Conservation (phyloP, 352 stramenopile species). For the Phytophthora aleatoria region DNA sequence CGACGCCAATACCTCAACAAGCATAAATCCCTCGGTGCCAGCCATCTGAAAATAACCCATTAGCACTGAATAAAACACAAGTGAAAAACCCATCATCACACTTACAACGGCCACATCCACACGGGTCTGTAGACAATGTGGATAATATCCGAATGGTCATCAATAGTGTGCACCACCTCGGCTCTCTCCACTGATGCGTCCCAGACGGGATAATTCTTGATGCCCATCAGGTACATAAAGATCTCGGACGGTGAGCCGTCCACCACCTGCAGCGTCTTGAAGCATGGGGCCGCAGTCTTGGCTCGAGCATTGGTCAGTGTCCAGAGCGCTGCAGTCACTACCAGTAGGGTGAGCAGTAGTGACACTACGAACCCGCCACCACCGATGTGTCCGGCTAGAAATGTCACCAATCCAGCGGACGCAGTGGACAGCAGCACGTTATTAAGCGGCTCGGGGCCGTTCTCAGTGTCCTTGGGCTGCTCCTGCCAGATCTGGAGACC, state of each 20-base stretch:
- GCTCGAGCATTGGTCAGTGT: conserved; percentile 51
- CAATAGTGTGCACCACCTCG: conserved; percentile 75
- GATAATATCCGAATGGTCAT: conserved; percentile 82
- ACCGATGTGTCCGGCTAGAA: conserved; percentile 69
- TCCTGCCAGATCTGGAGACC: conserved; percentile 77
- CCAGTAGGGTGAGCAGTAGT: conserved; percentile 52
- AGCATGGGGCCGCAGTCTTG: conserved; percentile 55
- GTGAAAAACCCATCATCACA: conserved; percentile 5
- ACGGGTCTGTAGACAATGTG: conserved; percentile 74
- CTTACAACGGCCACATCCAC: conserved; percentile 83
- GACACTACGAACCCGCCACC: conserved; percentile 58
- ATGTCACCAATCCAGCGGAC: conserved; percentile 60
- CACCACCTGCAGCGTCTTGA: conserved; percentile 73
- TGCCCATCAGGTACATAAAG: conserved; percentile 79
- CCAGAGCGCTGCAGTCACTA: conserved; percentile 55
- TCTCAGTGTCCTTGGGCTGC: conserved; percentile 19
- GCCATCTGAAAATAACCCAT: conserved; percentile 46
- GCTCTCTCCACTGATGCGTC: conserved; percentile 67
- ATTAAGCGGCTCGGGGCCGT: conserved; percentile 55
- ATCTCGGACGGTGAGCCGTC: conserved; percentile 69
- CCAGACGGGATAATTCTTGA: conserved; percentile 73
- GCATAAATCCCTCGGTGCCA: conserved; percentile 69
- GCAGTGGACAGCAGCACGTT: conserved; percentile 58
- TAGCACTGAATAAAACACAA: background rate
- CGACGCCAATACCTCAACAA: conserved; percentile 77